A percentile compares a stretch with the other conserved stretches of the same genome.
These are phyloP conservation scores for Annulohypoxylon maeteangense DNA, from an alignment of 495 filamentous ascomycete species.

Conservation along the genomic window DNA sequence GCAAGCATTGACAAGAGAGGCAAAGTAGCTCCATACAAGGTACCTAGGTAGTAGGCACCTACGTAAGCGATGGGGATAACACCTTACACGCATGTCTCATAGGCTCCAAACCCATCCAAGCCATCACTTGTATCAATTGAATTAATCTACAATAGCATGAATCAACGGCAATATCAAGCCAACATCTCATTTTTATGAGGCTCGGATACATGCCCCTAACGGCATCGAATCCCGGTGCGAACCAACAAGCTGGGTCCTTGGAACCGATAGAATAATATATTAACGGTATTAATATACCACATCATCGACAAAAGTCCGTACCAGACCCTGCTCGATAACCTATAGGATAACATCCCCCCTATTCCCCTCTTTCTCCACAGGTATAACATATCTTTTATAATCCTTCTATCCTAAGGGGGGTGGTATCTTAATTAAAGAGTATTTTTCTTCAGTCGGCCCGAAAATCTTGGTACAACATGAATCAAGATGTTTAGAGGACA, in stretches of 20 bases:
- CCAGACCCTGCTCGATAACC: neutral
- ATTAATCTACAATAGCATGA: neutral
- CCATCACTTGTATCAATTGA: neutral
- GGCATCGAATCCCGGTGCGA: neutral
- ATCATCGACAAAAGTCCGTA: neutral
- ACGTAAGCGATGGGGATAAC: neutral
- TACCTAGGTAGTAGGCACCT: neutral
- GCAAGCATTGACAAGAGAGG: too few species aligned
- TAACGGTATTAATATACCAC: neutral
- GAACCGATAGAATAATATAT: neutral
- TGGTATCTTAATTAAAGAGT: neutral
- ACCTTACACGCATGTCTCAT: neutral
- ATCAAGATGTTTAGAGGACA: neutral
- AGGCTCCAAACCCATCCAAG: neutral
- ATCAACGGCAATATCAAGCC: neutral
- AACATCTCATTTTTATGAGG: neutral
- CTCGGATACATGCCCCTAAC: neutral
- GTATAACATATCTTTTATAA: slow-evolving; percentile 6
- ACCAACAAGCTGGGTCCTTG: neutral
- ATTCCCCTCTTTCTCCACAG: neutral
- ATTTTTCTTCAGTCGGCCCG: neutral
- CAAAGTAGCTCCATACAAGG: too few species aligned
- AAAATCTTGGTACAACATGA: neutral
- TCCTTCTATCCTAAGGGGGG: neutral
- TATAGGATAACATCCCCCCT: neutral